These are phyloP conservation scores for Barbarea vulgaris DNA, from an alignment of 345 rosid species.

Conservation along the genomic window DNA sequence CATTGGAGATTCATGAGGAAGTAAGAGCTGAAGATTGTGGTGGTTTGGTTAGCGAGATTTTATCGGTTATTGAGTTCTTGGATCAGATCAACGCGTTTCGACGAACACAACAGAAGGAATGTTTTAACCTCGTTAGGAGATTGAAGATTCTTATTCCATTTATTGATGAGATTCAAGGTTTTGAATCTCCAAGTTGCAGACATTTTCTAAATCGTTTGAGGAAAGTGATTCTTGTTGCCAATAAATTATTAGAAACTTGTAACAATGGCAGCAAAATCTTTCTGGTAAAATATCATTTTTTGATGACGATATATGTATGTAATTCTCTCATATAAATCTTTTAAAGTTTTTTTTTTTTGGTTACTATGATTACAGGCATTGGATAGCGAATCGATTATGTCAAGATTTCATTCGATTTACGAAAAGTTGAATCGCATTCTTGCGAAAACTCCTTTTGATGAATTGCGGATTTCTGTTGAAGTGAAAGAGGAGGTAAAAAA, in stretches of 20 bases:
- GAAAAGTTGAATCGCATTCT: slow-evolving; percentile 55
- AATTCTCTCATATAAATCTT: neutral
- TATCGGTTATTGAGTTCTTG: slow-evolving; percentile 46
- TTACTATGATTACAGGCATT: slow-evolving; percentile 48
- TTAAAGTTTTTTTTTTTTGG: neutral
- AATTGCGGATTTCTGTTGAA: slow-evolving; percentile 59
- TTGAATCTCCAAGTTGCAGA: slow-evolving; percentile 30
- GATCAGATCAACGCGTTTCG: slow-evolving; percentile 57
- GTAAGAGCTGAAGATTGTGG: slow-evolving; percentile 26
- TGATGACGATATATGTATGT: neutral
- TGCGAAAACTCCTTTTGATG: slow-evolving; percentile 49
- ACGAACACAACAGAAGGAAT: slow-evolving; percentile 62
- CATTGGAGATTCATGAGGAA: slow-evolving; percentile 33
- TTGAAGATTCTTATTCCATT: slow-evolving; percentile 67
- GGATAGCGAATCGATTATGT: slow-evolving; percentile 55
- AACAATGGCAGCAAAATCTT: slow-evolving; percentile 80
- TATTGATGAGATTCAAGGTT: slow-evolving; percentile 59
- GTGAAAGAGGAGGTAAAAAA: slow-evolving; percentile 57
- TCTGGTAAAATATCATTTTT: slow-evolving; percentile 47
- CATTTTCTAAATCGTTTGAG: slow-evolving; percentile 45
- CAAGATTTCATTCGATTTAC: slow-evolving; percentile 51
- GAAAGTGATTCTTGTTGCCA: slow-evolving; percentile 51
- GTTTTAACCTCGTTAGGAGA: slow-evolving; percentile 60
- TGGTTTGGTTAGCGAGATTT: slow-evolving; percentile 45
- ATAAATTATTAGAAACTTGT: slow-evolving; percentile 56